Evolutionary conservation across 305 asterid species (phyloP).

Genomic region (Euphrasia arctica): DNA sequence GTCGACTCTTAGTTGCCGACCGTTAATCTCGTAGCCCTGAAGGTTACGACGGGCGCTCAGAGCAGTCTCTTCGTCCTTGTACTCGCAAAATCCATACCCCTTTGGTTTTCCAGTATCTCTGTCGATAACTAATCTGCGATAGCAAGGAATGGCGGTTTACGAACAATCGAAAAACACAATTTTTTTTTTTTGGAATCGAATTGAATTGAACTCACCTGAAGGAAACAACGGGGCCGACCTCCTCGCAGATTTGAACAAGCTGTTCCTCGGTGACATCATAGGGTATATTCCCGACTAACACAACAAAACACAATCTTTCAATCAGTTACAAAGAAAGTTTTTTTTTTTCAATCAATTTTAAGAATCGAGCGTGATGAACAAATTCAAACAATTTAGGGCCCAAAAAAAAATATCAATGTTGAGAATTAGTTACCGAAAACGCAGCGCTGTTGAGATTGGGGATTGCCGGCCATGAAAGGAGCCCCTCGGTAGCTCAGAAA

Average conservation of each 20-base stretch:
- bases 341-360: no score
- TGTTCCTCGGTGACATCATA: slow-evolving; percentile 96
- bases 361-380: no score
- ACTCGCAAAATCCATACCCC: slow-evolving; percentile 98
- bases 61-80: slow-evolving; percentile 98
- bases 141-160: not conserved
- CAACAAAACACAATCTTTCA: slow-evolving; percentile 10
- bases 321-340: not conserved
- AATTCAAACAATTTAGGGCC: no score
- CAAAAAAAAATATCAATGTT: not conserved
- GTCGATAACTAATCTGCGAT: slow-evolving; percentile 77
- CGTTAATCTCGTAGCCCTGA: slow-evolving; percentile 82
- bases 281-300: slow-evolving; percentile 90
- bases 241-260: slow-evolving; percentile 85
- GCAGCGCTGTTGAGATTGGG: slow-evolving; percentile 82
- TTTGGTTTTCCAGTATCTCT: slow-evolving; percentile 96
- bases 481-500: slow-evolving; percentile 16
- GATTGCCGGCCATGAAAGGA: slow-evolving; percentile 57
- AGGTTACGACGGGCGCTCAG: slow-evolving; percentile 96
- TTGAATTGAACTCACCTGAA: slow-evolving; percentile 56
- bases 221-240: slow-evolving; percentile 93
- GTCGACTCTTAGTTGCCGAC: slow-evolving; percentile 91
- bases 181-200: not conserved
- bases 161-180: not conserved
- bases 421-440: slow-evolving; percentile 58